Base-by-base conservation (phyloP, 768 basidiomycete species). In the Chalciporus pseudorubinellus region DNA sequence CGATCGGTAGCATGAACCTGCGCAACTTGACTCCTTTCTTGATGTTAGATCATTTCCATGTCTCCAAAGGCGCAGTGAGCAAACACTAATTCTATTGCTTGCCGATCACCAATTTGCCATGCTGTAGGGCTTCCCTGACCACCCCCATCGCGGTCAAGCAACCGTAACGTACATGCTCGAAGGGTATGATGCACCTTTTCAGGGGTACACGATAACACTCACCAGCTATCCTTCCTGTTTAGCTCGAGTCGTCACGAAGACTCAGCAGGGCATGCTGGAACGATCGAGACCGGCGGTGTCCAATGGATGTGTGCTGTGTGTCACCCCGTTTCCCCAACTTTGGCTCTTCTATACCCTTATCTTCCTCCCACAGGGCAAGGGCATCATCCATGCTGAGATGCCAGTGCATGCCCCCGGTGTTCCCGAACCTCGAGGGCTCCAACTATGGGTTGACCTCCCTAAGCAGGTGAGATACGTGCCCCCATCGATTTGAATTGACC, bases 301-400 rank as follows among this genome's bases (percentile, higher is more conserved):
- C 95, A 98, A 63, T 97, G 94, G 92, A 95, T 95, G 94, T 84
- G 80, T 67, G 88, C 88, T 13, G 87, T 85, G 50, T 72, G 81
- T 68, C 29, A 45, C 46, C 46, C 38, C 39, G 22, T 36, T 12
- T 31, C 18, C 33, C 43, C 31, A 4, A 42, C 28, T 42, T 22
- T 1, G 24, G 16, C 1, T n/a, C n/a, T 56, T 39, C 33, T 48
- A 41, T 22, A 12, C 43, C 42, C 33, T 39, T n/a, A n/a, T 38
- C 36, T 7, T 31, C n/a, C 54, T 50, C 46, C 53, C 28, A n/a
- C 39, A 74, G 76, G 80, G 80, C 31, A 74, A 74, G 61, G 89
- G 89, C 43, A 89, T 89, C 59, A 84, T 90, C 29, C 88, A 91
- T 55, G 85, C 87, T 2, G 87, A 90, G 73, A 97, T 97, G 90